These are phyloP conservation scores for Rhododendron ferrugineum DNA, from an alignment of 148 eudicot genomes.

Conservation along the genomic window DNA sequence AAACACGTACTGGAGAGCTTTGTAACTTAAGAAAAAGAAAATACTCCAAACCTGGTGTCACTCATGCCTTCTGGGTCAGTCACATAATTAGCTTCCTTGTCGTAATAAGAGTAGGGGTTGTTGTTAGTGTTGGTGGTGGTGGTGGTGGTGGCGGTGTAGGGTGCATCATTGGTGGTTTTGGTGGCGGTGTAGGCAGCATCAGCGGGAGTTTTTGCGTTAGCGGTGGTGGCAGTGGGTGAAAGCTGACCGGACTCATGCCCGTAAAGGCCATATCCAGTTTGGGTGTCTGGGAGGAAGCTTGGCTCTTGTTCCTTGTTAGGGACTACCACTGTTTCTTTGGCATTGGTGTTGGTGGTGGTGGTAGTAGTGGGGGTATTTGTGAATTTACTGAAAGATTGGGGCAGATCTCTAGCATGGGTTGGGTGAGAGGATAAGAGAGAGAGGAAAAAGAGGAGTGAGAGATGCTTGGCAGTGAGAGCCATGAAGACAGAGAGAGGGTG, in stretches of 20 bases:
- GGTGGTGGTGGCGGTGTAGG: slow-evolving; percentile 11
- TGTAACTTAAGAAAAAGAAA: background rate
- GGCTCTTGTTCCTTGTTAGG: slow-evolving; percentile 37
- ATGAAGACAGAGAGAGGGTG: background rate
- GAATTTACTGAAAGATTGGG: slow-evolving; percentile 4
- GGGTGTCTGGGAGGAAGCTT: slow-evolving; percentile 41
- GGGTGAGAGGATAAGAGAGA: slow-evolving; percentile 2
- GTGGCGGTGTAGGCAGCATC: slow-evolving; percentile 4
- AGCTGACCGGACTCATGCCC: slow-evolving; percentile 58
- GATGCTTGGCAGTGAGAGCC: slow-evolving; percentile 2
- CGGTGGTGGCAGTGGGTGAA: slow-evolving; percentile 46
- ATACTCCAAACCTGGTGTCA: slow-evolving; percentile 5
- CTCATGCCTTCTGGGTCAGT: slow-evolving; percentile 13
- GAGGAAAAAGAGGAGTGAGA: background rate
- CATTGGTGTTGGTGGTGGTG: slow-evolving; percentile 16
- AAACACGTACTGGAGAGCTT: background rate
- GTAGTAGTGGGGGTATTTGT: background rate
- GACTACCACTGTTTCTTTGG: slow-evolving; percentile 8
- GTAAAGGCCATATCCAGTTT: slow-evolving; percentile 54
- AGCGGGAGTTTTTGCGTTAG: background rate
- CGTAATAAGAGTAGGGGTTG: slow-evolving; percentile 3
- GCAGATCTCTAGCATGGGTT: background rate
- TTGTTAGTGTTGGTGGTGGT: slow-evolving; percentile 4
- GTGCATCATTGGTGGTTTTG: background rate
- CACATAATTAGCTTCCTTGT: slow-evolving; percentile 7